A percentile compares a stretch with the other conserved stretches of the same genome.
phyloP scores from a whole-genome alignment of 192 early-diverging fungal species.

The Linnemannia schmuckeri region DNA sequence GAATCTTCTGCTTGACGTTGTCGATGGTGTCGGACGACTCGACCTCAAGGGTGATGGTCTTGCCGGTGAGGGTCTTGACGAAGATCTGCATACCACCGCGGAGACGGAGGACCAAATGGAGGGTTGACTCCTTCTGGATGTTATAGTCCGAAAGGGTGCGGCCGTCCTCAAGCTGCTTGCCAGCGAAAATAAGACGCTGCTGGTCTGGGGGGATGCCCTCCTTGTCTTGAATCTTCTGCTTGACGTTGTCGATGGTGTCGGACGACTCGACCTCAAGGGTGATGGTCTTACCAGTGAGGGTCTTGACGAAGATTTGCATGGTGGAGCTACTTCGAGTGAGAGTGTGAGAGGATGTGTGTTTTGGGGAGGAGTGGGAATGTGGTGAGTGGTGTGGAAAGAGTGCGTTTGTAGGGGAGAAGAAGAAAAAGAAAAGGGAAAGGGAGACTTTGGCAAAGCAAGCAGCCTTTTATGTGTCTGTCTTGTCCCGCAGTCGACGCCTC shows the following conservation, averaged over 20 bases:
- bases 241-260: conserved; percentile 86
- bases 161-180: conserved; percentile 85
- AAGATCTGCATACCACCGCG: conserved; percentile 84
- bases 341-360: conserved; percentile 4
- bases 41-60: conserved; percentile 83
- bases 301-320: conserved; percentile 86
- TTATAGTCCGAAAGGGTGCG: conserved; percentile 79
- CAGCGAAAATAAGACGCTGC: conserved; percentile 85
- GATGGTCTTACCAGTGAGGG: conserved; percentile 83
- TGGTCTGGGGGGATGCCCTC: conserved; percentile 85
- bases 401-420: neutral
- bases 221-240: conserved; percentile 87
- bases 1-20: conserved; percentile 87
- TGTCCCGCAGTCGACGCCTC: conserved; percentile 15
- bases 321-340: neutral
- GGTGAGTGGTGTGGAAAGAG: conserved; percentile 4
- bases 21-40: conserved; percentile 84
- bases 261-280: conserved; percentile 82
- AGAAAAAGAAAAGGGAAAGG: conserved; percentile 8
- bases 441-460: neutral
- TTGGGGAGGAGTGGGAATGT: neutral
- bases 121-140: conserved; percentile 80
- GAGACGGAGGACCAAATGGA: conserved; percentile 77
- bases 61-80: conserved; percentile 84
- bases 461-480: neutral